Evolutionary conservation across 345 rosid species (phyloP).

Genomic region (Citrus australasica): DNA sequence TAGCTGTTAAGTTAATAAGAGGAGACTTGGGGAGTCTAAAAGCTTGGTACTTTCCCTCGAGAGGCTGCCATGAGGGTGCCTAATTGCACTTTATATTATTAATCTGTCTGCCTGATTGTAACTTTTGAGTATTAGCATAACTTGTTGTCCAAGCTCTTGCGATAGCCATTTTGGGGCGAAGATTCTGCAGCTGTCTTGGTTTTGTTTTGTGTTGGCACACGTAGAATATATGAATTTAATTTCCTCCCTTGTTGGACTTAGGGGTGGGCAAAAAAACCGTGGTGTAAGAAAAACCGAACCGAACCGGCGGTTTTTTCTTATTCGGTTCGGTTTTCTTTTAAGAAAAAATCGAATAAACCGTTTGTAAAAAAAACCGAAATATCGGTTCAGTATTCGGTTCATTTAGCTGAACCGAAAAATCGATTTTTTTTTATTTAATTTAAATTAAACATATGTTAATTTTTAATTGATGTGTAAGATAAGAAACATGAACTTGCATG

Average conservation of each 20-base stretch:
- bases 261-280: no score
- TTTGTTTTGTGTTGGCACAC: background rate
- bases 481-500: no score
- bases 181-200: background rate
- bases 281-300: no score
- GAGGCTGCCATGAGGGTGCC: background rate
- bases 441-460: no score
- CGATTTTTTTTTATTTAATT: no score
- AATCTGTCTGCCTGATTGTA: background rate
- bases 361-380: no score
- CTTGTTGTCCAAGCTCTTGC: background rate
- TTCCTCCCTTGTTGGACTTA: background rate
- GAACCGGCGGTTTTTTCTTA: no score
- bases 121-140: background rate
- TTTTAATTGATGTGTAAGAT: no score
- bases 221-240: background rate
- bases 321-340: no score
- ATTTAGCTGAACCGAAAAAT: no score
- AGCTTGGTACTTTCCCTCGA: background rate
- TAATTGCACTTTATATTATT: background rate
- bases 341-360: no score
- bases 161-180: background rate
- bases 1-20: background rate
- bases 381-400: no score
- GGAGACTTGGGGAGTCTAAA: background rate